These are phyloP conservation scores for Nannizziopsis barbatae DNA, from an alignment of 2,329 filamentous ascomycete species.

Conservation along the genomic window DNA sequence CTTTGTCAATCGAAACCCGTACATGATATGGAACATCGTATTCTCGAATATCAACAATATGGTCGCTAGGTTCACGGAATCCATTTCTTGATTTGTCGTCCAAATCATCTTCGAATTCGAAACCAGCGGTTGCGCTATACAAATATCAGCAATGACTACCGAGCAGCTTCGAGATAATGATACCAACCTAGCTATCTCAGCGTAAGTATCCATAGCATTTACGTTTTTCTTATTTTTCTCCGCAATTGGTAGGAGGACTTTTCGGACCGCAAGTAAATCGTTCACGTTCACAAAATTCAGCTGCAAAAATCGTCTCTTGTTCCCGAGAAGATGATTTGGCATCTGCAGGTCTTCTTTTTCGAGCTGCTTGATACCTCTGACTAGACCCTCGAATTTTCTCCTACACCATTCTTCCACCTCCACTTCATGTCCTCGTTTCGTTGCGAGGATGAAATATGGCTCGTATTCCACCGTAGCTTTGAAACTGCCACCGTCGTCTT, in stretches of 20 bases:
- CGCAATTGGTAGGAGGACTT: constrained; percentile 75
- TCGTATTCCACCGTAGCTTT: constrained; percentile 95
- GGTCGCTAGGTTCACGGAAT: constrained; percentile 86
- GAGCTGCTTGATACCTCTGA: constrained; percentile 65
- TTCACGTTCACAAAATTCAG: constrained; percentile 77
- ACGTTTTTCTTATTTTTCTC: constrained; percentile 95
- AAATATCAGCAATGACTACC: not conserved
- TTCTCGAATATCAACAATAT: constrained; percentile 95
- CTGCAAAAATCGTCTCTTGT: constrained; percentile 77
- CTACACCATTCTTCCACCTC: constrained; percentile 93
- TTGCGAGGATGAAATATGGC: constrained; percentile 87
- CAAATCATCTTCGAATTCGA: constrained; percentile 89
- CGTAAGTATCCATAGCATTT: constrained; percentile 96
- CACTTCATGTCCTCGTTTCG: constrained; percentile 73
- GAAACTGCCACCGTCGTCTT: constrained; percentile 78
- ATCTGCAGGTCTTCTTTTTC: constrained; percentile 90
- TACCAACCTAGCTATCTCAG: constrained; percentile 71
- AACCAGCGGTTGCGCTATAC: constrained; percentile 60
- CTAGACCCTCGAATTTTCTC: constrained; percentile 66
- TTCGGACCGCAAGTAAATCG: constrained; percentile 74
- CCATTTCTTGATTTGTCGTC: constrained; percentile 68
- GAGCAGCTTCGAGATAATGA: not conserved
- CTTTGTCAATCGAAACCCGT: constrained; percentile 90
- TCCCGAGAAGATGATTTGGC: constrained; percentile 91
- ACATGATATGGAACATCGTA: constrained; percentile 99